A percentile compares a stretch with the other conserved stretches of the same genome.
phyloP scores from a whole-genome alignment of 345 rosid species.

The Lepidium africanum region DNA sequence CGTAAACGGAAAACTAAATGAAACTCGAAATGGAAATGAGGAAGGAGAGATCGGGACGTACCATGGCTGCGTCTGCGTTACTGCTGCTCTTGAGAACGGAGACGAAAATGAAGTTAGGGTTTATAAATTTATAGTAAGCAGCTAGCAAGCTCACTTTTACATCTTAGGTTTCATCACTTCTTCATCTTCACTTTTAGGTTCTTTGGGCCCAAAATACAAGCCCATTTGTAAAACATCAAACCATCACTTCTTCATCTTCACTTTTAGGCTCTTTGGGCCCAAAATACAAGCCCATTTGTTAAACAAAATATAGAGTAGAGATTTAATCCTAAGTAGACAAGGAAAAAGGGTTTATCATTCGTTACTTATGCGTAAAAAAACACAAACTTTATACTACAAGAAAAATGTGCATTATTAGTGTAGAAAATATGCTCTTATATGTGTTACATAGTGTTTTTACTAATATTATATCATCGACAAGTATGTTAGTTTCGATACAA shows the following conservation, averaged over 20 bases:
- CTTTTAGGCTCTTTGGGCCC: background rate
- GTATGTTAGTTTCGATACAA: too few species aligned
- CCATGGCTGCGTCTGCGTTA: conserved; percentile 32
- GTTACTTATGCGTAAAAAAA: too few species aligned
- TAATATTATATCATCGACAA: too few species aligned
- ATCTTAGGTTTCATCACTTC: conserved; percentile 14
- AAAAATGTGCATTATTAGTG: too few species aligned
- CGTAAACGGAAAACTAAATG: background rate
- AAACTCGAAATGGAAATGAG: background rate
- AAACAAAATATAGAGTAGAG: too few species aligned
- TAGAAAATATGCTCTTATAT: too few species aligned
- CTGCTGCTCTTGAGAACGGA: background rate
- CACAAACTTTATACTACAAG: too few species aligned
- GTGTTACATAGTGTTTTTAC: too few species aligned
- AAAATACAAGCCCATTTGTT: background rate
- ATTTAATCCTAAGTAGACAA: too few species aligned
- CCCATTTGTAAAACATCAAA: background rate
- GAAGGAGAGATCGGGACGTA: background rate
- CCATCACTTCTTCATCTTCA: too few species aligned
- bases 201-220: background rate
- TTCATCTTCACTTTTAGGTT: background rate
- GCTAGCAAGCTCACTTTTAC: background rate
- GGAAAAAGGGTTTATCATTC: too few species aligned
- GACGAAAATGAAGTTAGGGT: conserved; percentile 35
- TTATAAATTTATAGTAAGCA: conserved; percentile 11